phyloP scores from a whole-genome alignment of 2,329 filamentous ascomycete species.

The Parafenestella ontariensis region DNA sequence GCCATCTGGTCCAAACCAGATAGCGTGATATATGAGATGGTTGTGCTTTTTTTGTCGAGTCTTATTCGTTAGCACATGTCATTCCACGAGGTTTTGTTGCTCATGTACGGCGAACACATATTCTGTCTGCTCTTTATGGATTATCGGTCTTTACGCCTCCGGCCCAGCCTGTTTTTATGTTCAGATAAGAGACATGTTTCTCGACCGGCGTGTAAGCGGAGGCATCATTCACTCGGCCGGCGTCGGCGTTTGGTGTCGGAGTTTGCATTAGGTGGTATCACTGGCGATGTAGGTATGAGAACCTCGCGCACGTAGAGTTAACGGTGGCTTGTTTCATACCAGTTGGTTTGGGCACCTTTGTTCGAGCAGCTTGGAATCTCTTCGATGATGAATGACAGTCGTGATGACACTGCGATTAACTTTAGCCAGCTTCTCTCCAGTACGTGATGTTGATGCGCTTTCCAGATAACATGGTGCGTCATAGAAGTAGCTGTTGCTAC shows the following conservation, averaged over 20 bases:
- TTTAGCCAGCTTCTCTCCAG: neutral
- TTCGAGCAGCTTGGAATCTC: neutral
- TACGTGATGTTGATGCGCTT: neutral
- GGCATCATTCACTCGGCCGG: constrained; percentile 30
- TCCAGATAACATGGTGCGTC: too few relatives aligned
- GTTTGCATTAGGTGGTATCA: constrained; percentile 19
- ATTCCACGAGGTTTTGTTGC: constrained; percentile 10
- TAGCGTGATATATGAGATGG: constrained; percentile 3
- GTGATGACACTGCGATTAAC: constrained; percentile 2
- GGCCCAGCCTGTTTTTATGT: constrained; percentile 2
- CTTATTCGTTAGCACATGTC: constrained; percentile 4
- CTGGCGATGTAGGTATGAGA: constrained; percentile 19
- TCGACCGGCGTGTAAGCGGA: constrained; percentile 28
- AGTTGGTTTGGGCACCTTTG: constrained; percentile 16
- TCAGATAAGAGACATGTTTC: constrained; percentile 8
- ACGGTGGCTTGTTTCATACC: constrained; percentile 11
- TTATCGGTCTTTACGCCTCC: neutral
- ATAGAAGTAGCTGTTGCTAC: neutral
- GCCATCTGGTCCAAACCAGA: constrained; percentile 44
- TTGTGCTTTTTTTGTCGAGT: neutral
- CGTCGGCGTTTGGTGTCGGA: constrained; percentile 13
- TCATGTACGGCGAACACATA: constrained; percentile 9
- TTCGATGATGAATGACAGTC: constrained; percentile 14
- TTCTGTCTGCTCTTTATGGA: constrained; percentile 4
- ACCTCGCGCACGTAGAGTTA: constrained; percentile 16